phyloP scores from a whole-genome alignment of 1,139 yeast species.

The Suhomyces taliae region DNA sequence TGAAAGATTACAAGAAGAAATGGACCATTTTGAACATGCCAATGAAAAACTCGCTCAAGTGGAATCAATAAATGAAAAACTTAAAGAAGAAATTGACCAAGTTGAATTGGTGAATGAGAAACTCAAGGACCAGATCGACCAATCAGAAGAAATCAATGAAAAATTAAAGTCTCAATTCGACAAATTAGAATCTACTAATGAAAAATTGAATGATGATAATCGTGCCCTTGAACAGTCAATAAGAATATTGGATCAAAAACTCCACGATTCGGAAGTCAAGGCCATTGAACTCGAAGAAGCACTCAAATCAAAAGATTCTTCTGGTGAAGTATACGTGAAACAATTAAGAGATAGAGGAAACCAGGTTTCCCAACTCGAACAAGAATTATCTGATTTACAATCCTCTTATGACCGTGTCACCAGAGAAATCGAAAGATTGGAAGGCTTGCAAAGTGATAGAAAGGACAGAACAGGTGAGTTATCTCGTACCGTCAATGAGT shows the following conservation, averaged over 20 bases:
- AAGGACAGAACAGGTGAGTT: constrained; percentile 1
- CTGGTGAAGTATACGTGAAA: background rate
- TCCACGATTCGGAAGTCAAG: background rate
- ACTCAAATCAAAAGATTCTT: background rate
- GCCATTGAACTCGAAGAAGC: background rate
- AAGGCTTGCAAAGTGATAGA: constrained; percentile 1
- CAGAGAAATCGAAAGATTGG: constrained; percentile 4
- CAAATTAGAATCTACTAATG: constrained; percentile 1
- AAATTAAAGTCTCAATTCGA: constrained; percentile 1
- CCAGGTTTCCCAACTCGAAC: background rate
- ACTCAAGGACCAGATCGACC: constrained; percentile 5
- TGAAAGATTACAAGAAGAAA: constrained; percentile 13
- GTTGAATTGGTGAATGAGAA: constrained; percentile 9
- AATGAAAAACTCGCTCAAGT: constrained; percentile 8
- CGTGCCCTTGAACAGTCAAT: background rate
- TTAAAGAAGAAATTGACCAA: constrained; percentile 10
- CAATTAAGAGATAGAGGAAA: background rate
- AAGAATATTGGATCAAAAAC: background rate
- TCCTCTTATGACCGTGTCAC: background rate
- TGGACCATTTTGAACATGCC: constrained; percentile 1
- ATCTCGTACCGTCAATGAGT: background rate
- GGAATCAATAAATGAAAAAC: constrained; percentile 8
- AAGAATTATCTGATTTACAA: background rate
- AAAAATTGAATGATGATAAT: background rate
- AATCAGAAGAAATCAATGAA: constrained; percentile 2